These are phyloP conservation scores for Phaeolepiota aurea DNA, from an alignment of 768 basidiomycete species.

Conservation along the genomic window DNA sequence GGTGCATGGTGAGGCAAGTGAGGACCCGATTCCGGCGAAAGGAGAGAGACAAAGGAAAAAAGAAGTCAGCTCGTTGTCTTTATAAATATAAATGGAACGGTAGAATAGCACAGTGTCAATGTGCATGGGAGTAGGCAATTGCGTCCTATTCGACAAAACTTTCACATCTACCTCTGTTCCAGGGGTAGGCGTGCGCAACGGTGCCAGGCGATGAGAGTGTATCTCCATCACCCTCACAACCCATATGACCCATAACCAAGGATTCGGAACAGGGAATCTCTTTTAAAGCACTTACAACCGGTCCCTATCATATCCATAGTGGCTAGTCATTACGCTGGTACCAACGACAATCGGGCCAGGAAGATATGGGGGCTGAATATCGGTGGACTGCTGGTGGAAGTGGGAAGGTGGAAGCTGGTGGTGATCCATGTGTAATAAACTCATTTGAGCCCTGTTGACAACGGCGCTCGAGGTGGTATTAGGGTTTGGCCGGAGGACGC, in stretches of 20 bases:
- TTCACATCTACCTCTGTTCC: background rate
- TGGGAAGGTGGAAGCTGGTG: background rate
- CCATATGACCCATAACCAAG: slow-evolving; percentile 20
- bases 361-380: slow-evolving; percentile 3
- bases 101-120: background rate
- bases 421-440: slow-evolving; percentile 4
- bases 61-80: slow-evolving; percentile 2
- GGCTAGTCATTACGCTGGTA: slow-evolving; percentile 11
- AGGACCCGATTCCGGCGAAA: too few species aligned
- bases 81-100: background rate
- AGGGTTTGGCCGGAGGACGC: slow-evolving; percentile 6
- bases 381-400: slow-evolving; percentile 6
- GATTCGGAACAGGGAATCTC: slow-evolving; percentile 18
- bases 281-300: slow-evolving; percentile 27
- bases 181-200: slow-evolving; percentile 1
- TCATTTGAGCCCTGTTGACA: slow-evolving; percentile 3
- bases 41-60: slow-evolving; percentile 1
- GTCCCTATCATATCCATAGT: slow-evolving; percentile 27
- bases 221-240: background rate
- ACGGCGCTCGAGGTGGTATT: slow-evolving; percentile 4
- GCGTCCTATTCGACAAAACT: background rate
- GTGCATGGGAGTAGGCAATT: background rate
- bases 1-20: slow-evolving; percentile 5
- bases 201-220: background rate
- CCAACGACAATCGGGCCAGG: slow-evolving; percentile 3